Evolutionary conservation across 345 rosid genomes (phyloP), one percentile per base, ranked within the genome.

Genomic region (Gossypium raimondii): DNA sequence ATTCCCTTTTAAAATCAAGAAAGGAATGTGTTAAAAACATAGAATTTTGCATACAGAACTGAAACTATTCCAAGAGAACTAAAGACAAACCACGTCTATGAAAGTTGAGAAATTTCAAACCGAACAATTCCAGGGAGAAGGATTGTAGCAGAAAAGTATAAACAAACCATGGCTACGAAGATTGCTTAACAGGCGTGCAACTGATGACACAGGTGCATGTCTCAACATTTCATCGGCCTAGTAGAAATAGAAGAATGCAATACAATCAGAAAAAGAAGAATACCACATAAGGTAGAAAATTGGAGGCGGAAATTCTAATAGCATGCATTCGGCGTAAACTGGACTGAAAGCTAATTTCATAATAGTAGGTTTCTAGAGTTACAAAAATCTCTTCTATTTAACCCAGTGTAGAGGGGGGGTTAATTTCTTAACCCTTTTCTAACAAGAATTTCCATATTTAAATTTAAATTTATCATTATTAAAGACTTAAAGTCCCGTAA

Each of bases 201-300:
- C 86, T 77, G 85, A 80, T 50, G 92, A 72, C 77, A 83, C 74
- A 12, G 97, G 85, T 48, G 90, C 80, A 81, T 80, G 87, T 84
- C 94, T 89, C 41, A 87, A 77, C 88, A 95, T 84, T 83, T 88
- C 90, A 78, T 84, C 87, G 63, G 85, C 92, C 99, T 91, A 85
- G 73, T 34, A 78, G 67, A 73, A 68, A 77, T 78, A 9, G 22
- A 45, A 11, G 58, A 60, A 45, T 25, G 13, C 10, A 11, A 22
- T 25, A 73, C 17, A 47, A 22, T 68, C 43, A 68, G 44, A 44
- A 22, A 34, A 53, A 0, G 59, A 70, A 47, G 22, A 43, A 72
- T 7, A 72, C 25, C 44, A 20, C 24, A 11, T 9, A 48, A 47
- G 50, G 55, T 51, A 24, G 38, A 8, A 44, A 48, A 25, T 14